Percentiles rank a stretch among this genome's conserved stretches.
Evolutionary conservation across 257 asterid genomes (phyloP).

Genomic region (Solanum sitiens): DNA sequence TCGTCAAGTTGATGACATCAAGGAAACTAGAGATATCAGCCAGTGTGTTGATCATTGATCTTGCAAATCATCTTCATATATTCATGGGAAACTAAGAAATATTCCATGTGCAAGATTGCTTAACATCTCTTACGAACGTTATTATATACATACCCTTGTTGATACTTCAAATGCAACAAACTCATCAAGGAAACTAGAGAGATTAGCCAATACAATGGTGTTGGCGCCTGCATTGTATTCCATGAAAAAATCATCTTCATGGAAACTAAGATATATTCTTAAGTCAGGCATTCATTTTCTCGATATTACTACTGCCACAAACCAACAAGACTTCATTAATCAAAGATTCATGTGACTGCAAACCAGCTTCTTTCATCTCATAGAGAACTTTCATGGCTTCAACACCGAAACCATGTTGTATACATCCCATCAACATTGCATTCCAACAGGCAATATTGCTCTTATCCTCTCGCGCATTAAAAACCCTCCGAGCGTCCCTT

Average conservation of each 20-base stretch:
- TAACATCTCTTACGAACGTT: neutral
- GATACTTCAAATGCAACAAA: neutral
- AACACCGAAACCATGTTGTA: slow-evolving; percentile 30
- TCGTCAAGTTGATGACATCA: neutral
- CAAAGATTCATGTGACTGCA: slow-evolving; percentile 41
- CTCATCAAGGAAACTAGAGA: neutral
- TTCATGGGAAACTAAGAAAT: neutral
- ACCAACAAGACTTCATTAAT: slow-evolving; percentile 25
- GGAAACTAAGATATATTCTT: neutral
- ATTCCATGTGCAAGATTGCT: neutral
- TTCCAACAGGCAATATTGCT: slow-evolving; percentile 46
- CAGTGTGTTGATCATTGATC: neutral
- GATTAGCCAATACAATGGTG: neutral
- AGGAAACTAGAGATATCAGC: neutral
- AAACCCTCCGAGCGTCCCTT: slow-evolving; percentile 32
- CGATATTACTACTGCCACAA: slow-evolving; percentile 16
- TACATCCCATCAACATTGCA: slow-evolving; percentile 37
- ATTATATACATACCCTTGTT: neutral
- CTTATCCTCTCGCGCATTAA: slow-evolving; percentile 14
- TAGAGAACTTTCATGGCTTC: slow-evolving; percentile 37
- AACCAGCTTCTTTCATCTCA: slow-evolving; percentile 51
- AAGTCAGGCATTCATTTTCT: neutral
- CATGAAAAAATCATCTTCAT: neutral
- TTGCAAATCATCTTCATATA: neutral
- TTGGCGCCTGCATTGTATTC: neutral